Conservation (phyloP, 1,284 basidiomycete genomes). For the Abortiporus biennis region DNA sequence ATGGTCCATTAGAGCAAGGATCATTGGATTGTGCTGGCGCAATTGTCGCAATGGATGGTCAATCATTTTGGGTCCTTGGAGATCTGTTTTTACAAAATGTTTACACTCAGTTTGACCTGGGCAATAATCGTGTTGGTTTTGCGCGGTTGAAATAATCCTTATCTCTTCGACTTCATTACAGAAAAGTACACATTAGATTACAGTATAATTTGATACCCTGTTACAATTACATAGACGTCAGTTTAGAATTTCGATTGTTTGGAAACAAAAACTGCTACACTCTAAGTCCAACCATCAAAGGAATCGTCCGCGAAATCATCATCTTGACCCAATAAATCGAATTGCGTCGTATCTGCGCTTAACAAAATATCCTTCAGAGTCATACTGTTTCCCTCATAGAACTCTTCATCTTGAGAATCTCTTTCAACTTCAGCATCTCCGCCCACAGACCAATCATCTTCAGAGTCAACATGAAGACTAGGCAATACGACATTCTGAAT, state of each 20-base stretch:
- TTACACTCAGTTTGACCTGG: conserved; percentile 19
- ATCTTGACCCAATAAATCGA: conserved; percentile 14
- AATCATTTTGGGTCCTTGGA: conserved; percentile 19
- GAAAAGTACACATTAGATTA: too few species aligned
- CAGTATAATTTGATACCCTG: too few species aligned
- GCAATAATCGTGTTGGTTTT: conserved; percentile 19
- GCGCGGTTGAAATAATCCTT: conserved; percentile 13
- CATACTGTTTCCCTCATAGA: conserved; percentile 20
- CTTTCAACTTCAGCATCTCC: conserved; percentile 4
- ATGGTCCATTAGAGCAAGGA: not conserved
- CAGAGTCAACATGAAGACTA: conserved; percentile 5
- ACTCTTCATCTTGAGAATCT: conserved; percentile 8
- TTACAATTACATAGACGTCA: too few species aligned
- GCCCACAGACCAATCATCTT: conserved; percentile 4
- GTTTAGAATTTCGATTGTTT: too few species aligned
- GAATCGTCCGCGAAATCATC: conserved; percentile 15
- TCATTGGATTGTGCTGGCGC: conserved; percentile 17
- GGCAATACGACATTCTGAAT: conserved; percentile 8
- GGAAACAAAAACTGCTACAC: not conserved
- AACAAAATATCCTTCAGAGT: conserved; percentile 21
- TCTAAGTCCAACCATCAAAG: conserved; percentile 20
- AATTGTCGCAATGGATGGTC: conserved; percentile 10
- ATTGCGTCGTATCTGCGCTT: conserved; percentile 14
- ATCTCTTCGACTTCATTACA: too few species aligned
- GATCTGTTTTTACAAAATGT: conserved; percentile 21